phyloP scores from a whole-genome alignment of 2,329 filamentous ascomycete genomes.

The Penicillium sp. region DNA sequence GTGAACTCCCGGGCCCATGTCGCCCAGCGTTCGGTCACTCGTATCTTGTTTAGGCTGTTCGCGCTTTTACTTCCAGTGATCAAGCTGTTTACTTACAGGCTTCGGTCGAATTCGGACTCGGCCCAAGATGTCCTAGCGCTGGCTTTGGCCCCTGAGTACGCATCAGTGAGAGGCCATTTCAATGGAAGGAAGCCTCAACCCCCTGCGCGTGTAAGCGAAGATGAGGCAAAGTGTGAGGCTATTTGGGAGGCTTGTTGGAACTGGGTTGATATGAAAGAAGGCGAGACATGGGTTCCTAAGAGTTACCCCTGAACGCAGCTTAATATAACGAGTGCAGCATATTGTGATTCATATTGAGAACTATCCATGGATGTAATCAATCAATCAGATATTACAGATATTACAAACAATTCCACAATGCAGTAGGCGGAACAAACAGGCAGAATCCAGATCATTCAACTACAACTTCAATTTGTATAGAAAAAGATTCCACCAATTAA shows the following conservation, averaged over 20 bases:
- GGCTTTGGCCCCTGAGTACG: slow-evolving; percentile 1
- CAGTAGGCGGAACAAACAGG: too few relatives aligned
- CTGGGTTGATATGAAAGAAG: background rate
- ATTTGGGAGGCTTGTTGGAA: slow-evolving; percentile 7
- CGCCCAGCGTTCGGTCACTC: background rate
- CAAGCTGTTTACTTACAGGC: background rate
- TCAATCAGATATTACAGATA: background rate
- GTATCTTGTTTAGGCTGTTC: background rate
- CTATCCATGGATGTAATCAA: background rate
- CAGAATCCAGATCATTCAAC: too few relatives aligned
- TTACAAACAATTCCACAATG: background rate
- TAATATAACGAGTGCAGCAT: background rate
- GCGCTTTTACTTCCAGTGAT: background rate
- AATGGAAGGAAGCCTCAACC: background rate
- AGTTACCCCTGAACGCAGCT: background rate
- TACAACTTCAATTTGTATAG: too few relatives aligned
- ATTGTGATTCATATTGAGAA: background rate
- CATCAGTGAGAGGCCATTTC: slow-evolving; percentile 1
- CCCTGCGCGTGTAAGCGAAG: background rate
- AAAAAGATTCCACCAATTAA: too few relatives aligned
- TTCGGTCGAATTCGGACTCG: slow-evolving; percentile 5
- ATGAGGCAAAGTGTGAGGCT: background rate
- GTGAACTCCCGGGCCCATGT: slow-evolving; percentile 11
- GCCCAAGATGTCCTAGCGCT: slow-evolving; percentile 1
- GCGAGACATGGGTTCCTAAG: slow-evolving; percentile 1